A percentile compares a stretch with the other conserved stretches of the same genome.
These are phyloP conservation scores for Eremomyces bilateralis DNA, from an alignment of 495 filamentous ascomycete species.

Conservation along the genomic window DNA sequence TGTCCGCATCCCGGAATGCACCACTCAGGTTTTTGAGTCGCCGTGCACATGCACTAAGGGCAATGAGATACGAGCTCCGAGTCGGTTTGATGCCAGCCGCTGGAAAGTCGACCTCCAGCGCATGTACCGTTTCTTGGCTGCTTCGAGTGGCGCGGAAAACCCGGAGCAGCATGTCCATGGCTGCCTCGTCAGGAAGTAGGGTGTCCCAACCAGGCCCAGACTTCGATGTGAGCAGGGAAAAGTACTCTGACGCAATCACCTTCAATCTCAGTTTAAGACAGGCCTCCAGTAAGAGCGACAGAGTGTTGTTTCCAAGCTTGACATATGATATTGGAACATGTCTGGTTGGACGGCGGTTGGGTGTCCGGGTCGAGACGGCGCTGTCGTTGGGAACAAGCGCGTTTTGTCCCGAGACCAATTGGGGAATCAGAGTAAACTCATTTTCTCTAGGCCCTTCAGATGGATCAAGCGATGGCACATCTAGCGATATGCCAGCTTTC, in stretches of 20 bases:
- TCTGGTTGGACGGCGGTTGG: too few species aligned
- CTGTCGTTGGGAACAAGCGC: background rate
- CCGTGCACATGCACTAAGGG: constrained; percentile 41
- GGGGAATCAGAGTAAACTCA: too few species aligned
- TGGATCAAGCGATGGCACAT: background rate
- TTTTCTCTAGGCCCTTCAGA: background rate
- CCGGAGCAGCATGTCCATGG: constrained; percentile 43
- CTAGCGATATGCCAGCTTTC: constrained; percentile 4
- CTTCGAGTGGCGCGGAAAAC: constrained; percentile 41
- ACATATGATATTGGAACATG: too few species aligned
- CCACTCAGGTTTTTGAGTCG: constrained; percentile 49
- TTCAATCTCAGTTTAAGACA: constrained; percentile 29
- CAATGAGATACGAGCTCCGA: constrained; percentile 42
- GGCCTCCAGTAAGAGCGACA: constrained; percentile 45
- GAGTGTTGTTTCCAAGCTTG: constrained; percentile 27
- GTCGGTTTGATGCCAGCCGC: background rate
- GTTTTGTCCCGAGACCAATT: background rate
- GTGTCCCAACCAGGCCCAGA: constrained; percentile 17
- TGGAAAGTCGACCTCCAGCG: constrained; percentile 27
- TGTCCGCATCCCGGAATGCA: constrained; percentile 1
- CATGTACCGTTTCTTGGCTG: constrained; percentile 28
- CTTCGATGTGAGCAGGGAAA: constrained; percentile 38
- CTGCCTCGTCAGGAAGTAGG: constrained; percentile 45
- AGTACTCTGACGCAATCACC: constrained; percentile 39
- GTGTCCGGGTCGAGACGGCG: background rate